Percentiles rank a stretch among this genome's conserved stretches.
These are phyloP conservation scores for Lipomyces spencermartinsiae DNA, from an alignment of 805 yeast genomes.

Conservation along the genomic window DNA sequence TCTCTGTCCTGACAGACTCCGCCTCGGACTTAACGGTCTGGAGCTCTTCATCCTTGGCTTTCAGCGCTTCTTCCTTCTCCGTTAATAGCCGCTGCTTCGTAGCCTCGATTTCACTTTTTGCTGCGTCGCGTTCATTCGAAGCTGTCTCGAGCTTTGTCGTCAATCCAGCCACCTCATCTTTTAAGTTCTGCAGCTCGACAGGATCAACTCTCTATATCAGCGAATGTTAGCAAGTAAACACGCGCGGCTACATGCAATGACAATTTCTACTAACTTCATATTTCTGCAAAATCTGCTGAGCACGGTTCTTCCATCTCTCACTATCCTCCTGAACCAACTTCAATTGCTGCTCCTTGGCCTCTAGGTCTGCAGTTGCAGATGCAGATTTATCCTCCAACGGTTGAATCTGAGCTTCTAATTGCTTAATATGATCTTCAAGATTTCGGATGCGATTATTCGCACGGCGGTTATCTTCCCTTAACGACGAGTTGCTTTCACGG, in stretches of 20 bases:
- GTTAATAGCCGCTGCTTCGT: slow-evolving; percentile 38
- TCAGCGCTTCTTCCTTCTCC: slow-evolving; percentile 23
- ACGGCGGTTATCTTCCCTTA: slow-evolving; percentile 58
- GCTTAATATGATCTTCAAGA: slow-evolving; percentile 52
- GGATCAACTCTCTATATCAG: slow-evolving; percentile 52
- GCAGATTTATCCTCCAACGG: slow-evolving; percentile 54
- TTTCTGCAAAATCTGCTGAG: slow-evolving; percentile 55
- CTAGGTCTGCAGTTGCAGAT: slow-evolving; percentile 51
- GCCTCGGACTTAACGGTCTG: slow-evolving; percentile 28
- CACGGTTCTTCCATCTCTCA: slow-evolving; percentile 63
- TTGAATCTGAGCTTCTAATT: slow-evolving; percentile 48
- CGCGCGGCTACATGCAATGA: not conserved
- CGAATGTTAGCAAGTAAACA: not conserved
- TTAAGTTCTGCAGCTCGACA: slow-evolving; percentile 50
- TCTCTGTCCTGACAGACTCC: slow-evolving; percentile 21
- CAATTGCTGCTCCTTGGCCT: slow-evolving; percentile 58
- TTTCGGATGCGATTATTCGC: slow-evolving; percentile 46
- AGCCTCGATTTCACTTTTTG: slow-evolving; percentile 30
- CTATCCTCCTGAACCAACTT: slow-evolving; percentile 58
- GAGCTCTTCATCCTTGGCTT: slow-evolving; percentile 19
- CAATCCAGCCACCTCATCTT: slow-evolving; percentile 44
- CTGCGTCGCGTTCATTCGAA: slow-evolving; percentile 10
- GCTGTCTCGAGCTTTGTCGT: slow-evolving; percentile 40
- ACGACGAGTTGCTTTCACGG: slow-evolving; percentile 70
- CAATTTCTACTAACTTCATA: slow-evolving; percentile 43